Percentiles rank a stretch among this genome's conserved stretches.
These are phyloP conservation scores for Helichrysum umbraculigerum DNA, from an alignment of 129 eudicot genomes.

Conservation along the genomic window DNA sequence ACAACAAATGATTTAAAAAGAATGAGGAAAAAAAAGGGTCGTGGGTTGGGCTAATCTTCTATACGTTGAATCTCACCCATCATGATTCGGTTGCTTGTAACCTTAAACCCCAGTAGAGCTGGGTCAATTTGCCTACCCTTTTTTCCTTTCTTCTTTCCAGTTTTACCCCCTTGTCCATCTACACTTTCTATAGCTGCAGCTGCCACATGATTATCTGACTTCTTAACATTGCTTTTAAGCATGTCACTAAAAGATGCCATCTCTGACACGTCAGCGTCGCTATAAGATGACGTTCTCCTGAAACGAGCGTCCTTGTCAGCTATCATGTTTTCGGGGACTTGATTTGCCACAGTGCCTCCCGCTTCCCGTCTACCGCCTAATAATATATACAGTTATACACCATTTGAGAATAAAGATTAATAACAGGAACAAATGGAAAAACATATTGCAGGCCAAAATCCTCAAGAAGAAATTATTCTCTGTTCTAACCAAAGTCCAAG, in stretches of 20 bases:
- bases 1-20: neutral
- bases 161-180: slow-evolving; percentile 45
- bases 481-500: neutral
- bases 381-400: neutral
- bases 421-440: neutral
- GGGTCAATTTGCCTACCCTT: slow-evolving; percentile 86
- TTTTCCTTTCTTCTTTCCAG: slow-evolving; percentile 86
- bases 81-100: slow-evolving; percentile 79
- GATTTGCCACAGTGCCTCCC: slow-evolving; percentile 38
- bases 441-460: slow-evolving; percentile 4
- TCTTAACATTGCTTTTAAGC: slow-evolving; percentile 77
- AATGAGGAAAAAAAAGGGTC: too few species aligned
- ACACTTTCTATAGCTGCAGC: slow-evolving; percentile 39
- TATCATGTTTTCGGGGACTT: slow-evolving; percentile 26
- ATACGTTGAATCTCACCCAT: slow-evolving; percentile 84
- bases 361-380: slow-evolving; percentile 45
- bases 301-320: slow-evolving; percentile 43
- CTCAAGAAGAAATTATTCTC: neutral
- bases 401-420: neutral
- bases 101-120: slow-evolving; percentile 77
- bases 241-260: slow-evolving; percentile 85
- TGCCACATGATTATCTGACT: slow-evolving; percentile 31
- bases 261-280: slow-evolving; percentile 69
- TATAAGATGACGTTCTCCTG: slow-evolving; percentile 60
- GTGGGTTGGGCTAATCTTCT: slow-evolving; percentile 44